Percentiles rank a stretch among this genome's conserved stretches.
These are phyloP conservation scores for Choiromyces venosus DNA, from an alignment of 495 filamentous ascomycete genomes.

Conservation along the genomic window DNA sequence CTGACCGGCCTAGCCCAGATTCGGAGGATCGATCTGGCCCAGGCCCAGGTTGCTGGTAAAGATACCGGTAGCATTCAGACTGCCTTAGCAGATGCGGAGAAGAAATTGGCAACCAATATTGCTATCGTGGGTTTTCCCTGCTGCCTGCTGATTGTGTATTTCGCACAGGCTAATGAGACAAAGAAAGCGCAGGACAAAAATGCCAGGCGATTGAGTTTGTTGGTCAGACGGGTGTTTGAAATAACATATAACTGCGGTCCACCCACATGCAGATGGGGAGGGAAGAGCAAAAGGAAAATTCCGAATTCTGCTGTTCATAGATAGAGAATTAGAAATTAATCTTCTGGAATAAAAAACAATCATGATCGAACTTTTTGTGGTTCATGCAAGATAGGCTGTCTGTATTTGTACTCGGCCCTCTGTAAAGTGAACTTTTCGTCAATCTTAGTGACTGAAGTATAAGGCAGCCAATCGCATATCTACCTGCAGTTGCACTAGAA, in stretches of 20 bases:
- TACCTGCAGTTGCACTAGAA: not conserved
- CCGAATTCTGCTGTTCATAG: not conserved
- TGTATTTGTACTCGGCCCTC: not conserved
- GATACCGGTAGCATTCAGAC: slow-evolving; percentile 12
- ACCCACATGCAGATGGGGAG: too few relatives aligned
- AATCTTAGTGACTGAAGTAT: not conserved
- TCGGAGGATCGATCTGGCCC: slow-evolving; percentile 9
- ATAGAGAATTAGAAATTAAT: not conserved
- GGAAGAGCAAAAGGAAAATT: not conserved
- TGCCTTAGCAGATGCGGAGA: slow-evolving; percentile 10
- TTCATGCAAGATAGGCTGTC: not conserved
- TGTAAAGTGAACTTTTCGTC: not conserved
- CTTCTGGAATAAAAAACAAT: not conserved
- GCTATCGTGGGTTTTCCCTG: slow-evolving; percentile 8
- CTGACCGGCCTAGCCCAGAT: slow-evolving; percentile 16
- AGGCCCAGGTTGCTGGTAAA: slow-evolving; percentile 5
- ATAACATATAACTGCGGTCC: too few relatives aligned
- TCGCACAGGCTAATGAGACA: slow-evolving; percentile 1
- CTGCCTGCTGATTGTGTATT: not conserved
- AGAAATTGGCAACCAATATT: slow-evolving; percentile 23
- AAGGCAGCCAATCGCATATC: not conserved
- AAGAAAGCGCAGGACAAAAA: not conserved
- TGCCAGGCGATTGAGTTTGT: slow-evolving; percentile 20
- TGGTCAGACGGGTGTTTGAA: slow-evolving; percentile 13
- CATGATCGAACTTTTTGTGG: not conserved